Percentiles rank a stretch among this genome's conserved stretches.
Evolutionary conservation across 495 filamentous ascomycete genomes (phyloP).

Genomic region (Xylaria scruposa): DNA sequence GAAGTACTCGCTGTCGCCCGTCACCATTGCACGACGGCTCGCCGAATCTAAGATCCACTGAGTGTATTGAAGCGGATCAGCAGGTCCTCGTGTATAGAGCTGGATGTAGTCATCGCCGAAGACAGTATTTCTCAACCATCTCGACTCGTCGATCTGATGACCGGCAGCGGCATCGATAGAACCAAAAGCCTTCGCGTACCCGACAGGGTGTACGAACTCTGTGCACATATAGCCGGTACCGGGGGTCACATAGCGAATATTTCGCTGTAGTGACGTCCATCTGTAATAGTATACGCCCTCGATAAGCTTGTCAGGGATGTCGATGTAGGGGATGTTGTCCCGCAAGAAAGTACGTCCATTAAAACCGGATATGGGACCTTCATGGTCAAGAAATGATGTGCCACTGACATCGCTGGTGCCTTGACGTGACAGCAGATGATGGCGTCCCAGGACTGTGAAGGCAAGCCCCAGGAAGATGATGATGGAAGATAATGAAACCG

Average conservation of each 20-base stretch:
- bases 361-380: conserved; percentile 42
- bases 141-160: conserved; percentile 54
- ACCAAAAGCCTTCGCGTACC: conserved; percentile 45
- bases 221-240: conserved; percentile 53
- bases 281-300: conserved; percentile 58
- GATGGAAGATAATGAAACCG: conserved; percentile 2
- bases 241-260: conserved; percentile 48
- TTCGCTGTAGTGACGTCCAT: conserved; percentile 49
- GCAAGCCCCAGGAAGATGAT: conserved; percentile 26
- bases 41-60: conserved; percentile 52
- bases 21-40: conserved; percentile 48
- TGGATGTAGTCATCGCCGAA: conserved; percentile 52
- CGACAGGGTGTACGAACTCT: conserved; percentile 52
- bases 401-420: conserved; percentile 13
- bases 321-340: conserved; percentile 58
- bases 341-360: conserved; percentile 39
- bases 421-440: background rate
- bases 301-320: conserved; percentile 50
- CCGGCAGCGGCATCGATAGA: conserved; percentile 52
- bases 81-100: conserved; percentile 51
- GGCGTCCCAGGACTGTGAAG: conserved; percentile 13
- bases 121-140: conserved; percentile 51
- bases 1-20: conserved; percentile 48
- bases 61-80: conserved; percentile 50
- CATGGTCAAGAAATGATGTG: conserved; percentile 43